Percentiles rank a stretch among this genome's conserved stretches.
phyloP scores from a whole-genome alignment of 306 rosid genomes.

The Cercis canadensis region DNA sequence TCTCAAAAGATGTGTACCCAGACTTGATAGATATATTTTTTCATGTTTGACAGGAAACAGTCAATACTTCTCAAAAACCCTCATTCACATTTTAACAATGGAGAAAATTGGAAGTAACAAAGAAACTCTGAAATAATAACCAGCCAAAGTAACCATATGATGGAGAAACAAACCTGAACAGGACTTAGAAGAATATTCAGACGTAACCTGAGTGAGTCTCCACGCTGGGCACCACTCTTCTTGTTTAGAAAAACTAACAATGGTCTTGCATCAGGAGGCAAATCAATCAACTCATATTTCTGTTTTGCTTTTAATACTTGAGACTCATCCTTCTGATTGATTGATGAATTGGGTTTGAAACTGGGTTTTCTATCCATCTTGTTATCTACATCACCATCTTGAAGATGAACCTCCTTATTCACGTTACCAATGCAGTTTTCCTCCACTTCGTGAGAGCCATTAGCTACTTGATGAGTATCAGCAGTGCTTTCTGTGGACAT shows the following conservation, averaged over 20 bases:
- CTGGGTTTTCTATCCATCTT: conserved; percentile 64
- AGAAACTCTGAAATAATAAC: conserved; percentile 29
- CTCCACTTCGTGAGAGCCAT: conserved; percentile 69
- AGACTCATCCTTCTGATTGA: conserved; percentile 72
- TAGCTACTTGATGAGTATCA: conserved; percentile 55
- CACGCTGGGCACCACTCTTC: conserved; percentile 99
- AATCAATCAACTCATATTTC: conserved; percentile 76
- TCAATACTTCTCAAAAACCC: background rate
- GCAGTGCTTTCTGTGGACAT: conserved; percentile 76
- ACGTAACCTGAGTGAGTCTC: conserved; percentile 85
- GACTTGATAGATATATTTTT: background rate
- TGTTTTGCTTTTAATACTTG: conserved; percentile 63
- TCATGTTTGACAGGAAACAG: background rate
- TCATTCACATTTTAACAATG: background rate
- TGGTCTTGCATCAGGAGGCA: conserved; percentile 92
- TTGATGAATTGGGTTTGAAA: conserved; percentile 56
- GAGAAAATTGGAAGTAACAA: conserved; percentile 32
- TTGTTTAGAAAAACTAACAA: conserved; percentile 91
- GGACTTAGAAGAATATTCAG: conserved; percentile 88
- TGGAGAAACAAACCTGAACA: conserved; percentile 74
- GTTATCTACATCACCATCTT: conserved; percentile 61
- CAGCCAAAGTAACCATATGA: conserved; percentile 28
- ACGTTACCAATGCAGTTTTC: conserved; percentile 55
- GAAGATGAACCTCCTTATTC: conserved; percentile 59
- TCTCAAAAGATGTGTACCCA: background rate